Percentiles rank a stretch among this genome's conserved stretches.
Conservation (phyloP, 257 asterid genomes). For the Catharanthus roseus region DNA sequence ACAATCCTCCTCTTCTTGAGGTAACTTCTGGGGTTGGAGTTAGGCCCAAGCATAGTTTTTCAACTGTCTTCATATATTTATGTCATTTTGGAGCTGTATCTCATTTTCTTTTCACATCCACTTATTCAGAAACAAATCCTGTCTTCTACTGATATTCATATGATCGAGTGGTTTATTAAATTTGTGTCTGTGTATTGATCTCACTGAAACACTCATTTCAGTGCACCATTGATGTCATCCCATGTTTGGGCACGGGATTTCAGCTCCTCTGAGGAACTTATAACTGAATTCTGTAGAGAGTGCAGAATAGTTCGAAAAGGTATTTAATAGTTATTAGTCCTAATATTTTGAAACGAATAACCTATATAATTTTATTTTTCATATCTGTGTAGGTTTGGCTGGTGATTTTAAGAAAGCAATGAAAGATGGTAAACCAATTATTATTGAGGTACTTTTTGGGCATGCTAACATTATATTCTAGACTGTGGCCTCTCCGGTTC, state of each 20-base stretch:
- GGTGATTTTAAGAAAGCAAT: conserved; percentile 98
- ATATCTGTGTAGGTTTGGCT: conserved; percentile 65
- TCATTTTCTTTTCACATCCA: background rate
- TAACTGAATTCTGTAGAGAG: conserved; percentile 95
- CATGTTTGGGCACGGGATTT: conserved; percentile 96
- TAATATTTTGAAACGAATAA: conserved; percentile 15
- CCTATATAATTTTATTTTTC: background rate
- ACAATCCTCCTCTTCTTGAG: too few relatives aligned
- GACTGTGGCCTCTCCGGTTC: conserved; percentile 9
- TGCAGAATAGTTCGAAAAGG: conserved; percentile 98
- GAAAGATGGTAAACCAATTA: conserved; percentile 98
- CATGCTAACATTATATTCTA: conserved; percentile 14
- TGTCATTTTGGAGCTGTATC: background rate
- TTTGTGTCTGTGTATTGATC: background rate
- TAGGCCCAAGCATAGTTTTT: too few relatives aligned
- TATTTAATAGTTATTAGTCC: conserved; percentile 22
- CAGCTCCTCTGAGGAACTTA: conserved; percentile 80
- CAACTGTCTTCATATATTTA: background rate
- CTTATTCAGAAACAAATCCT: background rate
- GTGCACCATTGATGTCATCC: conserved; percentile 91
- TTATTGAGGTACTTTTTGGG: conserved; percentile 66
- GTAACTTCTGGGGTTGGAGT: too few relatives aligned
- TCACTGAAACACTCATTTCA: conserved; percentile 28
- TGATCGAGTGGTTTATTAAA: background rate
- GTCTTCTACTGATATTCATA: background rate